Percentiles rank a stretch among this genome's conserved stretches.
These are phyloP conservation scores for Fomes fomentarius DNA, from an alignment of 1,284 basidiomycete genomes.

Conservation along the genomic window DNA sequence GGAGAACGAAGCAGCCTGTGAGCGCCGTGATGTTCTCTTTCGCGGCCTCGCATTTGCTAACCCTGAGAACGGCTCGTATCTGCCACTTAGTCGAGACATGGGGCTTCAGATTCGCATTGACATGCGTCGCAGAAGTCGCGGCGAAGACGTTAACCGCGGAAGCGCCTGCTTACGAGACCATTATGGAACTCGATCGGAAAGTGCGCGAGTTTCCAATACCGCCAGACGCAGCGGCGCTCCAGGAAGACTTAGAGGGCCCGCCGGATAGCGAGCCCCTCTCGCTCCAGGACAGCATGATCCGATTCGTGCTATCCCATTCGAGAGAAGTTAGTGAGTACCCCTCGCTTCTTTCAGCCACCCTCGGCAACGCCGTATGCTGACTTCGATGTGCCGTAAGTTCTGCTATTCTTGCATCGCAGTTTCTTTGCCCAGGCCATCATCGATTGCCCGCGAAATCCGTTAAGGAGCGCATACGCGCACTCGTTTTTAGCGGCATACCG, in stretches of 20 bases:
- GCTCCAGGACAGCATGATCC: constrained; percentile 38
- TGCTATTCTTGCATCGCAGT: constrained; percentile 43
- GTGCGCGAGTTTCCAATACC: constrained; percentile 68
- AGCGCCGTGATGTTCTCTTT: constrained; percentile 15
- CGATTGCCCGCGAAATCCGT: constrained; percentile 41
- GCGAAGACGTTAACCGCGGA: constrained; percentile 65
- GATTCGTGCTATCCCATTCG: constrained; percentile 48
- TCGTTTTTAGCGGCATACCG: constrained; percentile 43
- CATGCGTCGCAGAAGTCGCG: constrained; percentile 68
- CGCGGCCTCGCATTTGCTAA: background rate
- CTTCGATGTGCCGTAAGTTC: constrained; percentile 28
- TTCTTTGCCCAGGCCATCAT: constrained; percentile 45
- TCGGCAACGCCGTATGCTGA: background rate
- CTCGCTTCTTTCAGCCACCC: background rate
- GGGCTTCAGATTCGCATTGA: constrained; percentile 64
- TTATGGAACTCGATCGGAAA: constrained; percentile 74
- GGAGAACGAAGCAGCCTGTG: constrained; percentile 45
- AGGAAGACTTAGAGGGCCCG: constrained; percentile 32
- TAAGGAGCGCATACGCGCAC: constrained; percentile 41
- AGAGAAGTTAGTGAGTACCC: constrained; percentile 39
- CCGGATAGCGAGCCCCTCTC: constrained; percentile 30
- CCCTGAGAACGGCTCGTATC: background rate
- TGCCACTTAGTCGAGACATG: constrained; percentile 53
- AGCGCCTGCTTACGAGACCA: constrained; percentile 63
- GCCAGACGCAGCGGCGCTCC: constrained; percentile 39